These are phyloP conservation scores for Paecilomyces niveus DNA, from an alignment of 2,329 filamentous ascomycete genomes.

Conservation along the genomic window DNA sequence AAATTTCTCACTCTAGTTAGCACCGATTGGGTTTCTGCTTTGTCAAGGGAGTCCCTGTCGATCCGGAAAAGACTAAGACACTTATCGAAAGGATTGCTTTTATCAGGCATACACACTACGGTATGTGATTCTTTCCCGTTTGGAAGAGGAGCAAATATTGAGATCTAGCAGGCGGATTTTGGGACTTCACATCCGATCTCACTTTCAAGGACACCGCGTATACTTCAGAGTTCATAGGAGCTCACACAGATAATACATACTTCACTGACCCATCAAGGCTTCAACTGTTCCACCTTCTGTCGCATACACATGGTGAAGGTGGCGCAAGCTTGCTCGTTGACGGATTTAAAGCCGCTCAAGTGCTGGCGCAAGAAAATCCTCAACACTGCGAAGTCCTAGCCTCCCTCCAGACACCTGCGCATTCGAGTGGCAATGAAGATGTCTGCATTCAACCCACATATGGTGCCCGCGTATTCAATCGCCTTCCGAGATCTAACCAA, in stretches of 20 bases:
- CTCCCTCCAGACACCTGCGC: slow-evolving; percentile 58
- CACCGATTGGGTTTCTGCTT: slow-evolving; percentile 68
- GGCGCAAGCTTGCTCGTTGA: slow-evolving; percentile 80
- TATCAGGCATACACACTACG: slow-evolving; percentile 87
- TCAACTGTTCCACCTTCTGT: slow-evolving; percentile 87
- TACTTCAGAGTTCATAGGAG: slow-evolving; percentile 71
- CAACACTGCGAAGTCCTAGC: slow-evolving; percentile 53
- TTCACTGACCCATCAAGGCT: slow-evolving; percentile 88
- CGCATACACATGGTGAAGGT: slow-evolving; percentile 59
- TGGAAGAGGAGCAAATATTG: neutral
- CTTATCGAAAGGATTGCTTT: slow-evolving; percentile 77
- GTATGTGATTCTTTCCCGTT: slow-evolving; percentile 40
- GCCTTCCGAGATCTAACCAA: slow-evolving; percentile 38
- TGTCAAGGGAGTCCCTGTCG: slow-evolving; percentile 61
- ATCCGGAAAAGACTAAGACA: slow-evolving; percentile 63
- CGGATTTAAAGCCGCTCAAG: slow-evolving; percentile 65
- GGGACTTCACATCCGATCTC: slow-evolving; percentile 85
- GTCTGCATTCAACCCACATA: slow-evolving; percentile 69
- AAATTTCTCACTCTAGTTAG: slow-evolving; percentile 35
- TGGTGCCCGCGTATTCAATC: slow-evolving; percentile 65
- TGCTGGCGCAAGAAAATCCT: slow-evolving; percentile 50
- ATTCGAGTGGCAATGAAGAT: slow-evolving; percentile 81
- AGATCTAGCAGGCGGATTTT: slow-evolving; percentile 51
- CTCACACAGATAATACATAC: slow-evolving; percentile 93
- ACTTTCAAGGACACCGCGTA: slow-evolving; percentile 87